Base-by-base conservation (phyloP, 1,284 basidiomycete genomes). In the Flammula alnicola region DNA sequence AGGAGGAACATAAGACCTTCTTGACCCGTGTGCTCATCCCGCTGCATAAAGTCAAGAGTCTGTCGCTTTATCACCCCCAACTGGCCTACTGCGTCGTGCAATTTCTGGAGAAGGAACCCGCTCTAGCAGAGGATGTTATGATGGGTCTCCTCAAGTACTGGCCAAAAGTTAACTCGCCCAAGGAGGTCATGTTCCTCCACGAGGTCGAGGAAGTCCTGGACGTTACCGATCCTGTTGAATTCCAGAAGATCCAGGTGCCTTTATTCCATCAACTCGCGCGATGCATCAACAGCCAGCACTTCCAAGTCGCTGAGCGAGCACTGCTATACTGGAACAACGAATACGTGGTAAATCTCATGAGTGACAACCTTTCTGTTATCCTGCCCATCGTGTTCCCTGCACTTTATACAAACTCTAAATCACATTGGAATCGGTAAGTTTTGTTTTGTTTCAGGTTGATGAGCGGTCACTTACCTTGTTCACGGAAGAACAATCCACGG, bases 141-240 rank as follows among this genome's bases (percentile, higher is more conserved):
- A 76, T 96, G 47, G 97, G 97, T 14, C 78, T 99, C 16, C 80
- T 99, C 66, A 91, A 92, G 65, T 99, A 85, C 74, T 99, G 97
- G 97, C 97, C 97, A 36, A 99, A 99, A 73, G 96, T 99, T 63
- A 99, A 99, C 72, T 96, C 93, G 39, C 95, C 95, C n/a, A 99
- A 99, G 74, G 97, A 99, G 70, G 97, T 99, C 72, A 99, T 99
- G 97, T 99, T 94, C 77, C 79, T 99, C 57, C 99, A 98, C 74
- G 97, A 99, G 76, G 94, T 99, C 51, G 97, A 99, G 71, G 97
- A 99, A 75, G 93, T 99, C 14, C 75, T 99, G 54, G 97, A 99
- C 69, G 97, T 99, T 49, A 98, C 98, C 62, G 96, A 99, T 69
- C 93, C 95, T 6, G 81, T 80, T 52, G 96, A 99, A 71, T 99